These are phyloP conservation scores for Sarocladium strictum DNA, from an alignment of 2,329 filamentous ascomycete genomes.

Conservation along the genomic window DNA sequence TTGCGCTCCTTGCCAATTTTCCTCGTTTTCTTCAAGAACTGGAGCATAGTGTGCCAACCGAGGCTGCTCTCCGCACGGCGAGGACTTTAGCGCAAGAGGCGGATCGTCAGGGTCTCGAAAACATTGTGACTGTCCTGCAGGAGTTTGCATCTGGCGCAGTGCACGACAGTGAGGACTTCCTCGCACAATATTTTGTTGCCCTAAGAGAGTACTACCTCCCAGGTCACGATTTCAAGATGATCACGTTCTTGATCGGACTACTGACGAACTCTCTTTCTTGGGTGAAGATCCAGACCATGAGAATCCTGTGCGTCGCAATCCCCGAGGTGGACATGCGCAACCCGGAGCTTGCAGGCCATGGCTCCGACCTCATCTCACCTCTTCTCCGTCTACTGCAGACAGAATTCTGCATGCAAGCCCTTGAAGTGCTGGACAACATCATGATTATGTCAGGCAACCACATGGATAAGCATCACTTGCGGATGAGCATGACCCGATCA, in stretches of 20 bases:
- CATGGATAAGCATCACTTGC: slow-evolving; percentile 87
- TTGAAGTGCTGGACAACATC: slow-evolving; percentile 89
- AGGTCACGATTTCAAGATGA: slow-evolving; percentile 71
- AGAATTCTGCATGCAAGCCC: slow-evolving; percentile 85
- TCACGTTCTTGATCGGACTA: slow-evolving; percentile 86
- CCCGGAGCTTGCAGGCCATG: slow-evolving; percentile 81
- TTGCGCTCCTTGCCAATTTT: slow-evolving; percentile 84
- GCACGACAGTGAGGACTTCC: slow-evolving; percentile 66
- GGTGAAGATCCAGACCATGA: slow-evolving; percentile 92
- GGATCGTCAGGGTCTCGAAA: slow-evolving; percentile 61
- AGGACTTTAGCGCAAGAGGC: slow-evolving; percentile 66
- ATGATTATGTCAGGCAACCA: slow-evolving; percentile 90
- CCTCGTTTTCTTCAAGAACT: slow-evolving; percentile 78
- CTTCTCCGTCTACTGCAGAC: slow-evolving; percentile 84
- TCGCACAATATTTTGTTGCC: slow-evolving; percentile 66
- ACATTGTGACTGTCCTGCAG: slow-evolving; percentile 63
- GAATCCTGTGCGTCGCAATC: slow-evolving; percentile 76
- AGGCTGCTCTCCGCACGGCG: slow-evolving; percentile 55
- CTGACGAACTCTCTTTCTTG: slow-evolving; percentile 83
- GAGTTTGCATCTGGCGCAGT: slow-evolving; percentile 64
- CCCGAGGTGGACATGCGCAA: slow-evolving; percentile 91
- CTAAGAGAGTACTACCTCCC: slow-evolving; percentile 77
- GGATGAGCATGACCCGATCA: slow-evolving; percentile 95
- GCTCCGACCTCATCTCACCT: slow-evolving; percentile 91
- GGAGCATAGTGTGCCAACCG: slow-evolving; percentile 55